Conservation (phyloP, 2,329 filamentous ascomycete species). For the Rutstroemia sp. region DNA sequence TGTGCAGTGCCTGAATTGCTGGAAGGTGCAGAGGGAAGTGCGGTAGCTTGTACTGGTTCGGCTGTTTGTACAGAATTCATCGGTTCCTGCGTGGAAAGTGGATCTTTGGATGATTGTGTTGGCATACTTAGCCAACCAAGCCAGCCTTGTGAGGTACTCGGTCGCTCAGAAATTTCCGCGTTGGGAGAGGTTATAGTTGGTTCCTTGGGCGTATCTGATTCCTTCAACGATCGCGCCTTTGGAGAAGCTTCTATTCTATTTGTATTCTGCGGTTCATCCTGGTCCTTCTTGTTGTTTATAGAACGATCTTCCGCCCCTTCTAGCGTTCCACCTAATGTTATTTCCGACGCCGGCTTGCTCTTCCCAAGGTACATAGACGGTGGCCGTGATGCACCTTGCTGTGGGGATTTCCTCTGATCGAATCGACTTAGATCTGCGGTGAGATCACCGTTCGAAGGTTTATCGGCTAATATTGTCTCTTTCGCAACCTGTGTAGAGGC, state of each 20-base stretch:
- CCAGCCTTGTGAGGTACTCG: slow-evolving; percentile 41
- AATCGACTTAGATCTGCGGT: slow-evolving; percentile 24
- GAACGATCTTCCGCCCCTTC: slow-evolving; percentile 3
- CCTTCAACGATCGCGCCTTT: slow-evolving; percentile 1
- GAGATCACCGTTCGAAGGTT: slow-evolving; percentile 21
- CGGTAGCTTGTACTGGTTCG: neutral
- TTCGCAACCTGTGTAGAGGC: slow-evolving; percentile 53
- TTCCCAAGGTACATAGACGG: slow-evolving; percentile 29
- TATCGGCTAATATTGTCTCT: slow-evolving; percentile 51
- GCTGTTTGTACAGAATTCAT: neutral
- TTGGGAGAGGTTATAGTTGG: neutral
- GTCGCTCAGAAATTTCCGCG: slow-evolving; percentile 10
- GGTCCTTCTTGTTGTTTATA: slow-evolving; percentile 7
- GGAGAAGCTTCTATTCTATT: neutral
- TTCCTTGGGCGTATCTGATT: slow-evolving; percentile 1
- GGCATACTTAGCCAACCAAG: slow-evolving; percentile 43
- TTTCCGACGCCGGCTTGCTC: slow-evolving; percentile 28
- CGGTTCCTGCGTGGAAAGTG: neutral
- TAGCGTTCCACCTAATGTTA: slow-evolving; percentile 22
- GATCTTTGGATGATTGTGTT: slow-evolving; percentile 9
- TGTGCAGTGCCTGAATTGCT: slow-evolving; percentile 3
- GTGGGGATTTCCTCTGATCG: slow-evolving; percentile 21
- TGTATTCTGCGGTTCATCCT: neutral
- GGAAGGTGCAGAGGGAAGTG: neutral
- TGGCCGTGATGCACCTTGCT: slow-evolving; percentile 18